Conservation (phyloP, 2,329 filamentous ascomycete species). For the Fusarium sp. region DNA sequence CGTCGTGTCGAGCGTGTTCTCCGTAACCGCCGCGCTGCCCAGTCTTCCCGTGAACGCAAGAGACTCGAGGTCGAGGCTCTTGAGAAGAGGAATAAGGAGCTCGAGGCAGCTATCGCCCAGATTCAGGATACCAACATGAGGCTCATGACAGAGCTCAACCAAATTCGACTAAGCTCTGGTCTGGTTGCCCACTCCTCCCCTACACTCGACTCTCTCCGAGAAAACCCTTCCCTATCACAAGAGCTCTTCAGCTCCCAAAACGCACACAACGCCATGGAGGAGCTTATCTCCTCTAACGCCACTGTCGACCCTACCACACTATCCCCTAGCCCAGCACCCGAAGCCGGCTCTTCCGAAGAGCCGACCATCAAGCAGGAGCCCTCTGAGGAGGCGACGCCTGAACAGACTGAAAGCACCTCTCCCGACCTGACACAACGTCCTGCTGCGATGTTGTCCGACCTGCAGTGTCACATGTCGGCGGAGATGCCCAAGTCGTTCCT, state of each 20-base stretch:
- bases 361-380: conserved; percentile 45
- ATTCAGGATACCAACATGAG: conserved; percentile 65
- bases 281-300: conserved; percentile 54
- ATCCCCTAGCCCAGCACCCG: conserved; percentile 66
- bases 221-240: conserved; percentile 66
- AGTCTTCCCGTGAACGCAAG: conserved; percentile 96
- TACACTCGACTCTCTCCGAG: conserved; percentile 56
- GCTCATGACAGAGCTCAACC: conserved; percentile 62
- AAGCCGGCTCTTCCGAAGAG: conserved; percentile 56
- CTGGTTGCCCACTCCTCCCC: conserved; percentile 55
- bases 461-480: conserved; percentile 99
- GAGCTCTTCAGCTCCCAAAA: conserved; percentile 66
- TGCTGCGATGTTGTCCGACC: conserved; percentile 99
- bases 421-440: conserved; percentile 99
- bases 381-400: conserved; percentile 37
- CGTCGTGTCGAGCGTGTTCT: conserved; percentile 96
- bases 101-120: conserved; percentile 71
- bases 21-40: conserved; percentile 92
- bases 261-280: conserved; percentile 54
- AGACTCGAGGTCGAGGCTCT: conserved; percentile 87
- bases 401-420: conserved; percentile 58
- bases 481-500: conserved; percentile 63
- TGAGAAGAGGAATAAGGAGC: conserved; percentile 77
- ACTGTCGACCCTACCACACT: conserved; percentile 72
- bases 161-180: conserved; percentile 58